Evolutionary conservation across 148 eudicot genomes (phyloP), one percentile per base, ranked within the genome.

Genomic region (Vaccinium vitisidaea): DNA sequence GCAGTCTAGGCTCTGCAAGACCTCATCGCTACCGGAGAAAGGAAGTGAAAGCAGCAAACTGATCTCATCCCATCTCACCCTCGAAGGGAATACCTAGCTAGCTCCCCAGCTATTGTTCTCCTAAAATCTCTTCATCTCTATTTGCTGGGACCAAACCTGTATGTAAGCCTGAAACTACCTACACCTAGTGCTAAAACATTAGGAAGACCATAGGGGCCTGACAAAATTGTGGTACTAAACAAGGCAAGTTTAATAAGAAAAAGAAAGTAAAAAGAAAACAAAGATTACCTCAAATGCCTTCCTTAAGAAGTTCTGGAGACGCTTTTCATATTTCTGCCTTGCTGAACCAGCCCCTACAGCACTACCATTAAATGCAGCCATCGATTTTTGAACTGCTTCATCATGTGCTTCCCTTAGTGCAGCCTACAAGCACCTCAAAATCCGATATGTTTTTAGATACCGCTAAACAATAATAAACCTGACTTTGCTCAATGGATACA

Each of bases 391-490:
- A 69, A 91, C 91, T 75, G 96, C 93, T 80, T 86, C 93, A 88
- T 97, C 98, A 79, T 97, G 96, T 76, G 98, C 98, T 90, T 94
- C 98, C 86, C 99, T 90, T 79, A 97, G 87, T 27, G 92, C 91
- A 88, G 85, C 98, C 99, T 97, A 88, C 39, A 84, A 88, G 23
- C 80, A 83, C 36, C 43, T 67, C 25, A 54, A 85, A 82, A 59
- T 88, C 6, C 46, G 46, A 43, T 43, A 43, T 43, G 46, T 43
- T 43, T 43, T 43, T 43, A 43, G 46, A 43, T 43, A 43, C 46
- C 6, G 46, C 46, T 43, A 43, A 43, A 43, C 46, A 43, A 43
- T 43, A 43, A 43, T 0, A 43, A 43, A 43, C 46, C 46, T 0
- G 6, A 43, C 46, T 43, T 43, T 43, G 46, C 46, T 43, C 46